Evolutionary conservation across 305 asterid genomes (phyloP), one percentile per base, ranked within the genome.

Genomic region (Fraxinus xanthoxyloides): DNA sequence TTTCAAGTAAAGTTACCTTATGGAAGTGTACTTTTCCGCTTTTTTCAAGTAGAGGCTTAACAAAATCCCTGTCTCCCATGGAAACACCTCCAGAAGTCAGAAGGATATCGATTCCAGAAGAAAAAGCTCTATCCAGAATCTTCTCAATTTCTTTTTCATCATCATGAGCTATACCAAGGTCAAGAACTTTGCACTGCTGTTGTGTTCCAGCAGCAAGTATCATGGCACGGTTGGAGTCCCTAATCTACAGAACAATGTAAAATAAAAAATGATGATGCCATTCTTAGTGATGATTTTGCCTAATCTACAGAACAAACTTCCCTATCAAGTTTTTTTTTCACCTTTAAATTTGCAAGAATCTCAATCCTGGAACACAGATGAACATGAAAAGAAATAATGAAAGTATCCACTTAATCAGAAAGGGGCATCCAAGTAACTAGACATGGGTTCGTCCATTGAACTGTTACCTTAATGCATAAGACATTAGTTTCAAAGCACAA

Each of bases 221-320:
- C 99, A 95, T 95, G 65, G 99, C 97, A 82, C 99, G 97, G 86
- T 94, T 94, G 82, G 99, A 95, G 82, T 94, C 98, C 90, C 98
- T 88, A 78, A 95, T 92, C 99, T 95, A 93, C 87, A 84, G 67
- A 69, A 72, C 15, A 34, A 78, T 30, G 75, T 30, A 13, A 69
- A 12, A 10, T 30, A 12, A 30, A 69, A 69, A 13, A 69, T 69
- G 38, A 69, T 30, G 34, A 30, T 30, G 21, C 75, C 36, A 28
- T 13, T 4, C 40, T 69, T 67, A 24, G 19, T 67, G 74, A 69
- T 69, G 38, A 30, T 69, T 34, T 36, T 36, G 40, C 40, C 9
- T 36, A 36, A 36, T 36, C 40, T 36, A 36, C 40, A 36, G 40
- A 36, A 36, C 40, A 69, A 69, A 26, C 32, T 65, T 28, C 34